A percentile compares a stretch with the other conserved stretches of the same genome.
Evolutionary conservation across 1,284 basidiomycete genomes (phyloP).

Genomic region (Ustilago tritici): DNA sequence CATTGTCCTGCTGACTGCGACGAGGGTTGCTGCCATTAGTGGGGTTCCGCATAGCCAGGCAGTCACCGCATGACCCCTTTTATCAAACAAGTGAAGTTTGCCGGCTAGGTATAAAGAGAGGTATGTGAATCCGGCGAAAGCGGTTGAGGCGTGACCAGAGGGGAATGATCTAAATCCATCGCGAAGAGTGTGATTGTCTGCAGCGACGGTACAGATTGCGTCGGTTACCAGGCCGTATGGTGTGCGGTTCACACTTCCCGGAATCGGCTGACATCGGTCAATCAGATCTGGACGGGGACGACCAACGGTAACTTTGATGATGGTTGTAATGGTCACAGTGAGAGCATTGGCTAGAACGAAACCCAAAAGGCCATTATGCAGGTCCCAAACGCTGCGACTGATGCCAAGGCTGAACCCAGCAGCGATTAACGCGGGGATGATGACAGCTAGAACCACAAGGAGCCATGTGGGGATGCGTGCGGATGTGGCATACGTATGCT

Average conservation of each 20-base stretch:
- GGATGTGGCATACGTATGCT: conserved; percentile 79
- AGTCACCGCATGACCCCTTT: conserved; percentile 83
- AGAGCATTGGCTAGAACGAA: conserved; percentile 80
- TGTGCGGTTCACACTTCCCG: conserved; percentile 75
- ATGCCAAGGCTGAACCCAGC: conserved; percentile 78
- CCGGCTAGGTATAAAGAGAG: conserved; percentile 80
- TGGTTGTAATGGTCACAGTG: conserved; percentile 84
- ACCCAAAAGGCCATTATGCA: conserved; percentile 84
- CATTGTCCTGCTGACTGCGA: conserved; percentile 77
- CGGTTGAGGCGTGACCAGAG: conserved; percentile 90
- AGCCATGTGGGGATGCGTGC: conserved; percentile 83
- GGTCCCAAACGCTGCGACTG: conserved; percentile 85
- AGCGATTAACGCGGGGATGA: conserved; percentile 73
- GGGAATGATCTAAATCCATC: conserved; percentile 91
- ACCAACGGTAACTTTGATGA: conserved; percentile 83
- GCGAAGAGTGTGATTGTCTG: conserved; percentile 27
- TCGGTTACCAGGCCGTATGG: conserved; percentile 80
- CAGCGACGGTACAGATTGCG: conserved; percentile 79
- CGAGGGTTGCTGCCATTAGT: conserved; percentile 81
- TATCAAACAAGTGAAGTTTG: conserved; percentile 90
- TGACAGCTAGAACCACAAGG: conserved; percentile 52
- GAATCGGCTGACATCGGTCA: conserved; percentile 81
- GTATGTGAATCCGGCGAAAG: conserved; percentile 92
- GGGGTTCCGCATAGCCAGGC: conserved; percentile 86
- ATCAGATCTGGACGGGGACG: conserved; percentile 77